Evolutionary conservation across 2,329 filamentous ascomycete species (phyloP), one percentile per base, ranked within the genome.

Genomic region (Chaetomium sp.): DNA sequence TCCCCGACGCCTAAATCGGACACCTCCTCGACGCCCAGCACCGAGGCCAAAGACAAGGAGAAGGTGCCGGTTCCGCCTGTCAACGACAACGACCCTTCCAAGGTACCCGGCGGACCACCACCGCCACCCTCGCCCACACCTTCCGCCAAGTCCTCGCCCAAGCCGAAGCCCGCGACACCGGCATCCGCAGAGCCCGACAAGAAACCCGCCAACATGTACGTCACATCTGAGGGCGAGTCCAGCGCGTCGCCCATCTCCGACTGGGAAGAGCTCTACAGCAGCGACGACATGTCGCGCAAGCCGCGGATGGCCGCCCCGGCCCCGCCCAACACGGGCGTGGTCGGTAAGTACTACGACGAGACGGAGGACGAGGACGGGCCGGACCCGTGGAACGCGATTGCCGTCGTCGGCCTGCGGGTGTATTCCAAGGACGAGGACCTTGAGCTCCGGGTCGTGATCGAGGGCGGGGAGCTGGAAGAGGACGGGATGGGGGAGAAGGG

Each of bases 371-470:
- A 82, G 54, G 78, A 78, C 49, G 76, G 80, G 59, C 68, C 74
- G 32, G 76, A 80, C 32, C 78, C 80, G 1, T 86, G 83, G 82
- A 85, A 85, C 64, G 82, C 82, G 4, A 76, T 85, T 46, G 79
- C 76, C 52, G 78, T 85, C 14, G 76, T 86, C 0, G 82, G 83
- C 0, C 70, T 86, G 51, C 76, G 81, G 4, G 78, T 86, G 5
- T 86, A 85, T 66, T 76, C 78, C 65, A 80, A 79, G 62, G 72
- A 85, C 64, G 74, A 76, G 45, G 68, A 72, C 36, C 70, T 83
- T 2, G 75, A 80, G 66, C 67, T 82, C n/a, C 72, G 74, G 40
- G 76, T 80, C 10, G 77, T 82, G 19, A 75, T 82, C 68, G 79
- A 82, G 64, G 79, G 78, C 41, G 79, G 77, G 32, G 72, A 76